These are phyloP conservation scores for Triglochin maritima DNA, from an alignment of 106 monocot genomes.

Conservation along the genomic window DNA sequence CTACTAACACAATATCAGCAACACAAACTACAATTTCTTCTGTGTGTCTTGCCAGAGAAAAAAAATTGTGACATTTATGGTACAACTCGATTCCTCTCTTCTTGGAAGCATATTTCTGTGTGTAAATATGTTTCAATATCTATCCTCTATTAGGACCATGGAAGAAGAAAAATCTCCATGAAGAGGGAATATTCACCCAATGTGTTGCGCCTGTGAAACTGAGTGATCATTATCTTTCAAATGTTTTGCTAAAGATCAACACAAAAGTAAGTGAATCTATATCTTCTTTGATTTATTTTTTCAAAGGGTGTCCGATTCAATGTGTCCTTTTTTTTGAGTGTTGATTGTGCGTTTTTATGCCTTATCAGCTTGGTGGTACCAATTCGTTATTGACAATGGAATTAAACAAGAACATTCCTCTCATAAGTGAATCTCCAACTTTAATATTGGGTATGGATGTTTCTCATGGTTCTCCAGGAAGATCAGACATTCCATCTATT, in stretches of 20 bases:
- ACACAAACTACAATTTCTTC: slow-evolving; percentile 40
- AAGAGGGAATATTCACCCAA: slow-evolving; percentile 57
- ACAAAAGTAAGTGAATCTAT: slow-evolving; percentile 33
- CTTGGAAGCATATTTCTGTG: no score
- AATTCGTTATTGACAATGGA: slow-evolving; percentile 47
- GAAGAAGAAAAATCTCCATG: slow-evolving; percentile 78
- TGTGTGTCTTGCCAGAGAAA: slow-evolving; percentile 63
- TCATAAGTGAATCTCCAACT: slow-evolving; percentile 41
- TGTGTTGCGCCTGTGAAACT: slow-evolving; percentile 51
- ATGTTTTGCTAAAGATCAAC: slow-evolving; percentile 78
- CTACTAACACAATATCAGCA: slow-evolving; percentile 25
- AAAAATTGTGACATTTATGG: slow-evolving; percentile 77
- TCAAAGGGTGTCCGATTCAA: background rate
- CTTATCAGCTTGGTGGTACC: slow-evolving; percentile 47
- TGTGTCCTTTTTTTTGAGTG: background rate
- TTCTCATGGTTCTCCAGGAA: slow-evolving; percentile 62
- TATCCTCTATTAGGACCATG: slow-evolving; percentile 45
- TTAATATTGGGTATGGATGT: slow-evolving; percentile 75
- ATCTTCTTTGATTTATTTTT: background rate
- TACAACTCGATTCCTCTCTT: background rate
- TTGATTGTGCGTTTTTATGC: slow-evolving; percentile 4
- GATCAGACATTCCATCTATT: slow-evolving; percentile 50
- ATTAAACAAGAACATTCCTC: slow-evolving; percentile 26
- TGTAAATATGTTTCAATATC: background rate
- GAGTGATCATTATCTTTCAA: slow-evolving; percentile 66